Conservation (phyloP, 257 asterid genomes). For the Orobanche coerulescens region DNA sequence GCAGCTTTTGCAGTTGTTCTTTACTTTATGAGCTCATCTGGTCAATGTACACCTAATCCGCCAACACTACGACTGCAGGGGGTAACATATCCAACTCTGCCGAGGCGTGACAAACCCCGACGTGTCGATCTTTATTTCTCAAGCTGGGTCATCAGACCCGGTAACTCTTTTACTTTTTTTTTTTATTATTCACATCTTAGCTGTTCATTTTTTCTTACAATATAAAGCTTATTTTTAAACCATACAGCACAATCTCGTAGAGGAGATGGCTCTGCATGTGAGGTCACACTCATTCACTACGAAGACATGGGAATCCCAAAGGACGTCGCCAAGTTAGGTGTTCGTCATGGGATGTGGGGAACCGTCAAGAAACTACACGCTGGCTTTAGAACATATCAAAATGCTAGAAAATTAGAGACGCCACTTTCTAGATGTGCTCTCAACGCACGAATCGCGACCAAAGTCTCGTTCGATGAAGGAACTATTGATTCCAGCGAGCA, state of each 20-base stretch:
- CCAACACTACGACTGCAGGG: conserved; percentile 43
- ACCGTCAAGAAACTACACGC: conserved; percentile 81
- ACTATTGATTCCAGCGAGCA: conserved; percentile 24
- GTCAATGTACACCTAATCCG: conserved; percentile 3
- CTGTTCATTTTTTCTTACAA: not conserved
- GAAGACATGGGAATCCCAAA: conserved; percentile 98
- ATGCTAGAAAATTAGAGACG: conserved; percentile 37
- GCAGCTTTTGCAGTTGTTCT: too few species aligned
- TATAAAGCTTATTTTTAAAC: not conserved
- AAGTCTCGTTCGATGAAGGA: conserved; percentile 22
- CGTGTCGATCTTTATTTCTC: conserved; percentile 86
- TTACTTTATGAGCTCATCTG: not conserved
- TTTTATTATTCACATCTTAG: not conserved
- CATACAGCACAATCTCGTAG: conserved; percentile 61
- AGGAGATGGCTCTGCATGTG: conserved; percentile 89
- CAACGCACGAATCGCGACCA: conserved; percentile 45
- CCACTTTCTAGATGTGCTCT: conserved; percentile 38
- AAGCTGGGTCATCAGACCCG: conserved; percentile 81
- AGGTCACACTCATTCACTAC: conserved; percentile 71
- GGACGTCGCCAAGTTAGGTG: conserved; percentile 87
- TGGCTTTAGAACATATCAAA: conserved; percentile 79
- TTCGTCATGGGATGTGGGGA: conserved; percentile 99
- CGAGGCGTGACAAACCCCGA: conserved; percentile 79
- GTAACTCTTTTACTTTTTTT: conserved; percentile 23
- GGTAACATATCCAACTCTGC: conserved; percentile 61